A percentile compares a stretch with the other conserved stretches of the same genome.
Conservation (phyloP, 331 rosid genomes). For the Spiraea crenata region DNA sequence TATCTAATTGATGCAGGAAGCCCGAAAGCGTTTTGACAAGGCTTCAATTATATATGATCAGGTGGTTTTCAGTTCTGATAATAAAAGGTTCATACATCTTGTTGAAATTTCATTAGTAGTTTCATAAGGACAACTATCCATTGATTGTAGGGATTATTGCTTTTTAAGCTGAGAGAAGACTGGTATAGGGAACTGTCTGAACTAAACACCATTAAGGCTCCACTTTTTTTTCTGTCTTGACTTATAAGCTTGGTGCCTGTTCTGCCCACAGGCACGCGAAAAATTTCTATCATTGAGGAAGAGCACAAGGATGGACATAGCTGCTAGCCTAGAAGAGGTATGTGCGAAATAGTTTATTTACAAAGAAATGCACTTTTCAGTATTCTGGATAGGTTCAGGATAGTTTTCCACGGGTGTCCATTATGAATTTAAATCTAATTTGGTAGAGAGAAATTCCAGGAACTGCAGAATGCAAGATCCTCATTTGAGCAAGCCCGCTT, state of each 20-base stretch:
- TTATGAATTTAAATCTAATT: conserved; percentile 57
- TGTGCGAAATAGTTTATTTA: conserved; percentile 14
- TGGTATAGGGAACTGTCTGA: not conserved
- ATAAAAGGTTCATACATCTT: not conserved
- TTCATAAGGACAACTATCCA: not conserved
- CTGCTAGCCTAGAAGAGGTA: conserved; percentile 66
- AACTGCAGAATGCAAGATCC: conserved; percentile 54
- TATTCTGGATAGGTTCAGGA: conserved; percentile 22
- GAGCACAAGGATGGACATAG: conserved; percentile 65
- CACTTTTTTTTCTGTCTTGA: conserved; percentile 13
- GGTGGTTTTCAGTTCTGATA: conserved; percentile 45
- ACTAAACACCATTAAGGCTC: conserved; percentile 9
- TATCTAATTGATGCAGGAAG: conserved; percentile 51
- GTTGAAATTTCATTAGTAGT: not conserved
- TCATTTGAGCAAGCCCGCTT: conserved; percentile 80
- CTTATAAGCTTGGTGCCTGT: conserved; percentile 19
- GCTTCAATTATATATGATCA: conserved; percentile 58
- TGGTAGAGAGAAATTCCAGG: conserved; percentile 71
- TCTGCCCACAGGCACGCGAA: conserved; percentile 68
- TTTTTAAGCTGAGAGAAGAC: not conserved
- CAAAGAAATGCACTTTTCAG: not conserved
- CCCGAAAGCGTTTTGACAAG: conserved; percentile 75
- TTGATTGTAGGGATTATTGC: not conserved
- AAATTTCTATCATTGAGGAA: conserved; percentile 65
- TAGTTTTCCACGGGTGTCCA: conserved; percentile 34